A percentile compares a stretch with the other conserved stretches of the same genome.
phyloP scores from a whole-genome alignment of 805 yeast species.

The Metahyphopichia silvanorum region DNA sequence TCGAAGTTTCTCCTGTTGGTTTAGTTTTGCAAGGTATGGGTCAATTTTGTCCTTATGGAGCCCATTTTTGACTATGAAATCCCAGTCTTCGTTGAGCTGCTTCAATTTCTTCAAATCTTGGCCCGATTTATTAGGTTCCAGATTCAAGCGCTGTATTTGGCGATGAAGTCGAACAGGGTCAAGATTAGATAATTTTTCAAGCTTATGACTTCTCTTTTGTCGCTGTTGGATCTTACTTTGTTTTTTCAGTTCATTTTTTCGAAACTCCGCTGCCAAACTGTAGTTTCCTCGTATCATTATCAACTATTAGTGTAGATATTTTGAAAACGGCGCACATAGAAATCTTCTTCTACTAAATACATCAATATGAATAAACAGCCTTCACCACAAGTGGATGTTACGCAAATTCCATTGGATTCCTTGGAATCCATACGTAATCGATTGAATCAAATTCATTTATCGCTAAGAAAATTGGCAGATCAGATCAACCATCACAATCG shows the following conservation, averaged over 20 bases:
- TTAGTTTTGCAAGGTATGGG: slow-evolving; percentile 17
- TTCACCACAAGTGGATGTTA: slow-evolving; percentile 30
- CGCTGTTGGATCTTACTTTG: slow-evolving; percentile 33
- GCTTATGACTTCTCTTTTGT: slow-evolving; percentile 28
- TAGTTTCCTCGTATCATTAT: slow-evolving; percentile 25
- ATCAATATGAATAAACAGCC: slow-evolving; percentile 17
- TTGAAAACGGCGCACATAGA: background rate
- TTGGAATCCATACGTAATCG: slow-evolving; percentile 40
- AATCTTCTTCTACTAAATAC: background rate
- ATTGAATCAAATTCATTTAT: slow-evolving; percentile 40
- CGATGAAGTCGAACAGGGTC: slow-evolving; percentile 34
- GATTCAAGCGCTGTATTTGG: slow-evolving; percentile 29
- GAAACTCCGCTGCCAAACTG: slow-evolving; percentile 36
- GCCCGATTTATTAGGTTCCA: slow-evolving; percentile 8
- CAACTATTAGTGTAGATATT: background rate
- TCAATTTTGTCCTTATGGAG: slow-evolving; percentile 29
- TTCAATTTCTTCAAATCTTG: slow-evolving; percentile 18
- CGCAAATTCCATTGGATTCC: slow-evolving; percentile 32
- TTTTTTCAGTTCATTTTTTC: slow-evolving; percentile 32
- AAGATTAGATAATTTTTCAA: slow-evolving; percentile 20
- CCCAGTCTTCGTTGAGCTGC: slow-evolving; percentile 37
- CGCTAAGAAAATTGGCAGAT: slow-evolving; percentile 35
- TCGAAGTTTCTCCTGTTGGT: slow-evolving; percentile 14
- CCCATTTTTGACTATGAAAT: slow-evolving; percentile 29
- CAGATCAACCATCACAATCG: slow-evolving; percentile 34